Evolutionary conservation across 352 stramenopile genomes (phyloP).

Genomic region (Blastocystis hominis): DNA sequence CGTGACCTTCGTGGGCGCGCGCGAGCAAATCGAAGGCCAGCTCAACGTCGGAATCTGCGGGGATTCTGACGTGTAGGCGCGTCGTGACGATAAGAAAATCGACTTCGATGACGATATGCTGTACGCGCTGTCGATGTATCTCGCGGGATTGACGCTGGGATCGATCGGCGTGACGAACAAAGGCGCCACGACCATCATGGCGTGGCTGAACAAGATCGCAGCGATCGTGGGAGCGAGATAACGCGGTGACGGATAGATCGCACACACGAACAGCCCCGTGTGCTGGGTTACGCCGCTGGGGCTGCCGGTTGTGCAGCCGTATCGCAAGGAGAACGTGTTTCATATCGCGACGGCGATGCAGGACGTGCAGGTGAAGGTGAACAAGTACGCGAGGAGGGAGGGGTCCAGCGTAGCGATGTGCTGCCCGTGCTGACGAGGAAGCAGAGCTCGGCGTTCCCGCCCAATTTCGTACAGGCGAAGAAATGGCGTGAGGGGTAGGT

Average conservation of each 20-base stretch:
- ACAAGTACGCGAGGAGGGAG: slow-evolving; percentile 21
- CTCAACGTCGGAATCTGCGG: slow-evolving; percentile 76
- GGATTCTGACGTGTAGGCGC: slow-evolving; percentile 57
- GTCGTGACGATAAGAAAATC: slow-evolving; percentile 63
- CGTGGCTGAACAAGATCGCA: slow-evolving; percentile 74
- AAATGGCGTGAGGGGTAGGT: slow-evolving; percentile 64
- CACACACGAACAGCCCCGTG: slow-evolving; percentile 80
- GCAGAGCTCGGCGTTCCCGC: slow-evolving; percentile 91
- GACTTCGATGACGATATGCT: slow-evolving; percentile 72
- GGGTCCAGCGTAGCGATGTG: slow-evolving; percentile 63
- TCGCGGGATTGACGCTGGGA: slow-evolving; percentile 85
- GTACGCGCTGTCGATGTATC: slow-evolving; percentile 77
- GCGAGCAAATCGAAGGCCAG: slow-evolving; percentile 89
- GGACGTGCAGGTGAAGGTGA: slow-evolving; percentile 52
- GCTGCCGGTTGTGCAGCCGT: slow-evolving; percentile 94
- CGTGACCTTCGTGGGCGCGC: slow-evolving; percentile 95
- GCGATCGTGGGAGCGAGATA: slow-evolving; percentile 67
- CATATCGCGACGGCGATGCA: slow-evolving; percentile 75
- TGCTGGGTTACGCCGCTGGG: slow-evolving; percentile 94
- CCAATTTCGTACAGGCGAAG: slow-evolving; percentile 76
- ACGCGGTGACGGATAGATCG: slow-evolving; percentile 65
- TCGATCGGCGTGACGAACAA: slow-evolving; percentile 91
- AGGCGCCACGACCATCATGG: slow-evolving; percentile 86
- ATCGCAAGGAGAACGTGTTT: slow-evolving; percentile 73
- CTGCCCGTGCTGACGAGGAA: slow-evolving; percentile 69